Evolutionary conservation across 148 eudicot species (phyloP).

Genomic region (Arctostaphylos glauca): DNA sequence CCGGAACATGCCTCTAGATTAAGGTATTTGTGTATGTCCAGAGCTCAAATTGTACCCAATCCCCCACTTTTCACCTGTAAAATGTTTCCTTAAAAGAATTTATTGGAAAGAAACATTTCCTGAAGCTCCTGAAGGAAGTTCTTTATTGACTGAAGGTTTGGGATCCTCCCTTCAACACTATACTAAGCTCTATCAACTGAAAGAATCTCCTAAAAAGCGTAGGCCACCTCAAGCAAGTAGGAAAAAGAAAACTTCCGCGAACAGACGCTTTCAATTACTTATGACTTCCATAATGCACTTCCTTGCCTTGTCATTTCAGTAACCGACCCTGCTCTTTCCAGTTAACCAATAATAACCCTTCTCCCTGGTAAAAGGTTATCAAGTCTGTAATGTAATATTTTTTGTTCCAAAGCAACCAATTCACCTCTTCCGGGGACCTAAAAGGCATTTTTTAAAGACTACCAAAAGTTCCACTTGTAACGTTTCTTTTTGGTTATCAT

Average conservation of each 20-base stretch:
- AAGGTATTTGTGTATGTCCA: not conserved
- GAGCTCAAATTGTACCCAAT: not conserved
- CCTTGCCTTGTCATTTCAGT: no score
- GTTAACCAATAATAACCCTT: not conserved
- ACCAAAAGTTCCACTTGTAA: not conserved
- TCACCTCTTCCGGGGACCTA: not conserved
- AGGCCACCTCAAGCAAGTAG: no score
- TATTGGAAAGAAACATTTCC: not conserved
- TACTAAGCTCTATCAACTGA: no score
- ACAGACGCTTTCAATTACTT: no score
- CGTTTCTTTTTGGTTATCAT: not conserved
- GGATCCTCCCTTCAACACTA: no score
- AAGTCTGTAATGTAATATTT: not conserved
- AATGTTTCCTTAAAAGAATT: not conserved
- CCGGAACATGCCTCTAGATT: not conserved
- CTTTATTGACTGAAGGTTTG: no score
- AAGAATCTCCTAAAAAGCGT: no score
- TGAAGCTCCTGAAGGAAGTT: not conserved
- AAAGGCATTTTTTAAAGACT: not conserved
- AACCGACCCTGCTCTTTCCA: not conserved
- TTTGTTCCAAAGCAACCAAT: not conserved
- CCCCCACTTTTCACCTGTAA: not conserved
- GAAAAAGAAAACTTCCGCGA: no score
- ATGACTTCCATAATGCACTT: no score
- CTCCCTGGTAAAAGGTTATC: not conserved